Conservation (phyloP, 148 eudicot genomes). For the Spergularia marina region DNA sequence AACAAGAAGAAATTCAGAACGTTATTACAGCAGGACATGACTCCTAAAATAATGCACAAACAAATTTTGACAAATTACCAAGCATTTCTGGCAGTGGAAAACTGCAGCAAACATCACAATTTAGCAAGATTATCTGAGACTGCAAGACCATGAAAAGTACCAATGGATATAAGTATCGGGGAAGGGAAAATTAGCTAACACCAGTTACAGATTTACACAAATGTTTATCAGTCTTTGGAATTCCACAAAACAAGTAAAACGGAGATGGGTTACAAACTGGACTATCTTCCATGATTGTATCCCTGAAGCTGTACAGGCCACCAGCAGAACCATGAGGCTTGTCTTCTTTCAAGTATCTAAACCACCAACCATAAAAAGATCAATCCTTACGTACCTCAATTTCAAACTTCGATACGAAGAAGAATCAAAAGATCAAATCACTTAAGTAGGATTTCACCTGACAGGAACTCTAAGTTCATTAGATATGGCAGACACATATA, state of each 20-base stretch:
- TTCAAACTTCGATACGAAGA: not conserved
- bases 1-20: constrained; percentile 10
- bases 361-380: constrained; percentile 23
- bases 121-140: constrained; percentile 89
- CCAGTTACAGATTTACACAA: not conserved
- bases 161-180: not conserved
- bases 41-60: constrained; percentile 3
- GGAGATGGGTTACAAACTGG: constrained; percentile 43
- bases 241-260: constrained; percentile 16
- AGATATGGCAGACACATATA: constrained; percentile 84
- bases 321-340: constrained; percentile 92
- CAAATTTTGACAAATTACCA: constrained; percentile 42
- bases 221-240: not conserved
- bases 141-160: constrained; percentile 30
- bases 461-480: constrained; percentile 90
- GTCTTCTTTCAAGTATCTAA: constrained; percentile 84
- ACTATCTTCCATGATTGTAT: constrained; percentile 71
- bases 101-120: constrained; percentile 96
- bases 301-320: constrained; percentile 77
- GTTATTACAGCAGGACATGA: constrained; percentile 3
- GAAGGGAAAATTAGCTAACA: not conserved
- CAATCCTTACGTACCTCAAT: not conserved
- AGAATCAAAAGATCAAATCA: not conserved
- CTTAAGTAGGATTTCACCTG: constrained; percentile 42
- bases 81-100: constrained; percentile 93